These are phyloP conservation scores for Trichoderma harzianum DNA, from an alignment of 2,329 filamentous ascomycete species.

Conservation along the genomic window DNA sequence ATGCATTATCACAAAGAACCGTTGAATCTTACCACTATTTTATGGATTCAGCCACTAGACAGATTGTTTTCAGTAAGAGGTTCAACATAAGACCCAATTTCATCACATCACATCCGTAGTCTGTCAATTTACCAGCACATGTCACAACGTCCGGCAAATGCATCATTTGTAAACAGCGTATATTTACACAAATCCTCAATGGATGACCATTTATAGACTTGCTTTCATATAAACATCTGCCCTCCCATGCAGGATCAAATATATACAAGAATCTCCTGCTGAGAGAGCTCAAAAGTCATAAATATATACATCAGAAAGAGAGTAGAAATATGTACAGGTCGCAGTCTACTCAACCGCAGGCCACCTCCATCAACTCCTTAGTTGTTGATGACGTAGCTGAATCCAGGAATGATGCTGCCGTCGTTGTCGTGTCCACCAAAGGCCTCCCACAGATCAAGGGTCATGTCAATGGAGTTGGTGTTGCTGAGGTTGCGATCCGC, in stretches of 20 bases:
- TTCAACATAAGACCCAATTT: background rate
- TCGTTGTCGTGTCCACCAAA: conserved; percentile 15
- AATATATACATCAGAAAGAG: conserved; percentile 12
- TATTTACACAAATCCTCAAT: background rate
- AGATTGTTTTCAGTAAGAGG: background rate
- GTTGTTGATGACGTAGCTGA: background rate
- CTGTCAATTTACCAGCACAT: background rate
- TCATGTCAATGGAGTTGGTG: conserved; percentile 17
- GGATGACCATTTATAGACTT: background rate
- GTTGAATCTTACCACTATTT: background rate
- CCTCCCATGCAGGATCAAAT: background rate
- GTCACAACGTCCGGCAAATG: background rate
- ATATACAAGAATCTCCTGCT: background rate
- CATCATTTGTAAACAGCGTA: background rate
- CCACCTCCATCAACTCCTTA: background rate
- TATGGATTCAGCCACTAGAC: background rate
- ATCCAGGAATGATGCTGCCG: conserved; percentile 2
- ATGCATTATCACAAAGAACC: background rate
- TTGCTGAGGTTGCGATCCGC: conserved; percentile 17
- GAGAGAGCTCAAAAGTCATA: background rate
- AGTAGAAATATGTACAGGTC: conserved; percentile 7
- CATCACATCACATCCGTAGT: background rate
- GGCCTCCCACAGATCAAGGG: conserved; percentile 15
- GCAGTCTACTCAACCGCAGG: background rate
- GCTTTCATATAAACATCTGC: background rate